phyloP scores from a whole-genome alignment of 192 early-diverging fungal genomes.

The Ambispora gerdemannii region DNA sequence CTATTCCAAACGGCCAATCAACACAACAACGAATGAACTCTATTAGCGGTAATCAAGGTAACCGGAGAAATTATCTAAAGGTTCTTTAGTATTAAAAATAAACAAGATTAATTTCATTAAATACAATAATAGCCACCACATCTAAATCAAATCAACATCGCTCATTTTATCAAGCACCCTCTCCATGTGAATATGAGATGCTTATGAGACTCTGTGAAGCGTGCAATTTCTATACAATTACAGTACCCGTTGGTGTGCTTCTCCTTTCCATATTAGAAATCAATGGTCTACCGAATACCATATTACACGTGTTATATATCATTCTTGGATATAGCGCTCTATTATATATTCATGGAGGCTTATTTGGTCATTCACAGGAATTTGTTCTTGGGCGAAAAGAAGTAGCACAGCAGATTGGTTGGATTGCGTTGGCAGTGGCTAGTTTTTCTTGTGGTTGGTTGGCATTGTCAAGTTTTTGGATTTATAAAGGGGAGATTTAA shows the following conservation, averaged over 20 bases:
- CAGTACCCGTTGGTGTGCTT: background rate
- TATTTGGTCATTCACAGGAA: background rate
- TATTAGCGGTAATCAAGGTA: background rate
- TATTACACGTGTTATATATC: background rate
- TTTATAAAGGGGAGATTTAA: too few species aligned
- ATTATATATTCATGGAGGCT: background rate
- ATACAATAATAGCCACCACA: too few species aligned
- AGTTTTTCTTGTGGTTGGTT: background rate
- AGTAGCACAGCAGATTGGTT: background rate
- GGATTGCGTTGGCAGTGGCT: background rate
- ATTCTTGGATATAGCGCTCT: background rate
- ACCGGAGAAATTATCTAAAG: background rate
- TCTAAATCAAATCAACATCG: background rate
- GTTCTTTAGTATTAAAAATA: background rate
- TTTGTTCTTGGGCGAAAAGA: background rate
- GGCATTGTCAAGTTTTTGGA: background rate
- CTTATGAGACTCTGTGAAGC: background rate
- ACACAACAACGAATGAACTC: background rate
- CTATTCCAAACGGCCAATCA: background rate
- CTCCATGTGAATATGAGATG: background rate
- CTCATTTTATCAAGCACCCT: background rate
- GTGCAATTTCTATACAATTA: background rate
- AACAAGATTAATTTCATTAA: background rate
- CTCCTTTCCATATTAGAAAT: background rate
- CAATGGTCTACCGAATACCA: background rate